Conservation (phyloP, 176 grass and related monocot species). For the Cenchrus fungigraminus region DNA sequence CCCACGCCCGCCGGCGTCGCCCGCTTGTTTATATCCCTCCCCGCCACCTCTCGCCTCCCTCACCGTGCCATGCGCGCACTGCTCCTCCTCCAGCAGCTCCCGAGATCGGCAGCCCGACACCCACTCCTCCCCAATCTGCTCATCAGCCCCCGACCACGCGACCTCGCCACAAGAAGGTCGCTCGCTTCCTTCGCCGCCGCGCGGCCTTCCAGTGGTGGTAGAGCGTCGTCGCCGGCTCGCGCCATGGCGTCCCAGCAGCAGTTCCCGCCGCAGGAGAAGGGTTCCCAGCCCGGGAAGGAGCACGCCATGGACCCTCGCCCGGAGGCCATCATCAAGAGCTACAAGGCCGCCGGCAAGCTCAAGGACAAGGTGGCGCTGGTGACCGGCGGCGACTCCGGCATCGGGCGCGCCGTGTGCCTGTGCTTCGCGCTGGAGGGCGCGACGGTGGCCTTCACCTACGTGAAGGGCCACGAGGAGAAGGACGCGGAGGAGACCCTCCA, state of each 20-base stretch:
- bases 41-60: neutral
- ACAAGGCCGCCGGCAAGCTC: conserved; percentile 73
- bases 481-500: conserved; percentile 70
- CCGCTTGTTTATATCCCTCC: neutral
- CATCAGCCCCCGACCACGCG: too few relatives aligned
- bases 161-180: neutral
- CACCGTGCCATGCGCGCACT: conserved; percentile 42
- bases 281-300: conserved; percentile 65
- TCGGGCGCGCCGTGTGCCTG: conserved; percentile 81
- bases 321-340: conserved; percentile 44
- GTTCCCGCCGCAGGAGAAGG: conserved; percentile 69
- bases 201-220: neutral
- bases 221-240: neutral
- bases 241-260: conserved; percentile 62
- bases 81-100: neutral
- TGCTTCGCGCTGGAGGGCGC: conserved; percentile 81
- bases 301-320: conserved; percentile 74
- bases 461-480: conserved; percentile 62
- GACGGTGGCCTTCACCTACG: conserved; percentile 76
- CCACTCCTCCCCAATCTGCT: too few relatives aligned
- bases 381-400: conserved; percentile 89
- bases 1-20: neutral
- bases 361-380: conserved; percentile 83
- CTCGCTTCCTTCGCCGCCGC: conserved; percentile 4
- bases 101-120: neutral